Conservation (phyloP, 2,329 filamentous ascomycete species). For the Fusarium robinianum region DNA sequence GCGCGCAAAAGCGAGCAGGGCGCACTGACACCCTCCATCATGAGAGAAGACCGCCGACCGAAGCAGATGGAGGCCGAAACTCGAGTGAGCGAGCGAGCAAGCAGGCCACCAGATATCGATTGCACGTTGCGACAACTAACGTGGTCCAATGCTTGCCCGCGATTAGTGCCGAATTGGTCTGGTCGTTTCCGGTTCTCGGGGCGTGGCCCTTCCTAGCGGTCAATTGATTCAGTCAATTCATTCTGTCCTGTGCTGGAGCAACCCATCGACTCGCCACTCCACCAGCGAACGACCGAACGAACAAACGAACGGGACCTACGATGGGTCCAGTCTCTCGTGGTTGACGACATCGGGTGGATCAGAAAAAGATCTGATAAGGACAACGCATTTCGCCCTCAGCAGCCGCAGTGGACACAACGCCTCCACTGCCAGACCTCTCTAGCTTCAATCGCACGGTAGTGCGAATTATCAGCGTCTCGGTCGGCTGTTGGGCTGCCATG, state of each 20-base stretch:
- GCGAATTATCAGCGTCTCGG: constrained; percentile 18
- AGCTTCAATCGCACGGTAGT: constrained; percentile 20
- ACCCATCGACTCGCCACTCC: constrained; percentile 14
- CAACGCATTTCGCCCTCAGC: too few species aligned
- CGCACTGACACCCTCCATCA: constrained; percentile 31
- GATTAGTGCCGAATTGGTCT: constrained; percentile 25
- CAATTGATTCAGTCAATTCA: background rate
- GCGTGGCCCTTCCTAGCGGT: constrained; percentile 3
- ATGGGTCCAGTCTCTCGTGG: background rate
- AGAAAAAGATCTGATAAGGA: too few species aligned
- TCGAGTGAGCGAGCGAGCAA: too few species aligned
- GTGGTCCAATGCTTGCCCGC: constrained; percentile 25
- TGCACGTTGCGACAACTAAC: constrained; percentile 26
- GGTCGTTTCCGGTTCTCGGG: constrained; percentile 27
- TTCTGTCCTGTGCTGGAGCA: constrained; percentile 4
- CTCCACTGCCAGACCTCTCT: too few species aligned
- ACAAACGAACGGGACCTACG: background rate
- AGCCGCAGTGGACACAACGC: too few species aligned
- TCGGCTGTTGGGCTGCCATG: constrained; percentile 15
- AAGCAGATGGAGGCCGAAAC: constrained; percentile 16
- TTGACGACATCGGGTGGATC: too few species aligned
- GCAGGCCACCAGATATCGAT: too few species aligned
- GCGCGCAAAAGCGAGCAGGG: too few species aligned
- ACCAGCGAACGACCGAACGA: too few species aligned
- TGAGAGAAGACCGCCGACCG: constrained; percentile 8